Conservation (phyloP, 1,139 yeast genomes). For the Hemisphaericaspora subhashii region DNA sequence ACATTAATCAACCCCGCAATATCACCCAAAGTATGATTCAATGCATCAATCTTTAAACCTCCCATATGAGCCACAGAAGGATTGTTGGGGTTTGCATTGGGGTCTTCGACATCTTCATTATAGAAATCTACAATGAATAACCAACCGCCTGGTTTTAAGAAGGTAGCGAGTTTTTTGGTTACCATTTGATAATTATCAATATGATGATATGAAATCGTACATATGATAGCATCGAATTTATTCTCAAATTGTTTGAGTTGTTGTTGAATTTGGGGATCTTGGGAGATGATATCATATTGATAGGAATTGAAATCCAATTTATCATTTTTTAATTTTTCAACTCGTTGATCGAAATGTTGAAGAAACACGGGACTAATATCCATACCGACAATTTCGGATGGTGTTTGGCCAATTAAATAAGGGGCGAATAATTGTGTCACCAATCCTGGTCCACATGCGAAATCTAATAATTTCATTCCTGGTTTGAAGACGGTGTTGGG, state of each 20-base stretch:
- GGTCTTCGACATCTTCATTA: slow-evolving; percentile 29
- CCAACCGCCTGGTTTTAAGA: slow-evolving; percentile 36
- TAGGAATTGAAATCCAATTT: slow-evolving; percentile 17
- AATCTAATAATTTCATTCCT: slow-evolving; percentile 35
- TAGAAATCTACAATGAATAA: slow-evolving; percentile 39
- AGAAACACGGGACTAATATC: slow-evolving; percentile 37
- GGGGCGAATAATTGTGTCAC: slow-evolving; percentile 32
- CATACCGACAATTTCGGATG: slow-evolving; percentile 30
- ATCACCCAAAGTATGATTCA: slow-evolving; percentile 23
- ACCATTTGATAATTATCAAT: slow-evolving; percentile 31
- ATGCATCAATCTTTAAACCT: slow-evolving; percentile 27
- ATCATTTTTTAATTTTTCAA: slow-evolving; percentile 7
- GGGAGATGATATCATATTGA: slow-evolving; percentile 28
- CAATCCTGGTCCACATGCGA: slow-evolving; percentile 49
- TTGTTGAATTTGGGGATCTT: slow-evolving; percentile 19
- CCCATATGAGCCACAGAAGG: slow-evolving; percentile 34
- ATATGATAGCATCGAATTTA: slow-evolving; percentile 33
- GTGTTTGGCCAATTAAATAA: slow-evolving; percentile 19
- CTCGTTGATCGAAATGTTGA: slow-evolving; percentile 21
- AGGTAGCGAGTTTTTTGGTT: slow-evolving; percentile 31
- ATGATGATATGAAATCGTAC: slow-evolving; percentile 45
- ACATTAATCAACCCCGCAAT: slow-evolving; percentile 26
- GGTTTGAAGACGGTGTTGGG: slow-evolving; percentile 23
- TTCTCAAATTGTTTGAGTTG: slow-evolving; percentile 18
- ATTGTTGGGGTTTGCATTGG: slow-evolving; percentile 13